phyloP scores from a whole-genome alignment of 768 basidiomycete species.

The Agrocybe chaxingu region DNA sequence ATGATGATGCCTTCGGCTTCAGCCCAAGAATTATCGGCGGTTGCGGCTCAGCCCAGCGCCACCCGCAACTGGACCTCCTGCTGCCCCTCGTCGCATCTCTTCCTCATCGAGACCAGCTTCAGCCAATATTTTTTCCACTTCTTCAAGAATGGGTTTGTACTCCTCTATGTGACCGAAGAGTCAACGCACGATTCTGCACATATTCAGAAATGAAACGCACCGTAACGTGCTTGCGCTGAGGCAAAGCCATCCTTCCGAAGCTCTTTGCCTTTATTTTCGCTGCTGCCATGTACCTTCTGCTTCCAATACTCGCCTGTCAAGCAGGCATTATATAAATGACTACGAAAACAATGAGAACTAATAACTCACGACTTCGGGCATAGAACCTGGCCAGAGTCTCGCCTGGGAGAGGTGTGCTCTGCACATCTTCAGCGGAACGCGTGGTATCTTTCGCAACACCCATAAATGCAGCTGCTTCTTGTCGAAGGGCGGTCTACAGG shows the following conservation, averaged over 20 bases:
- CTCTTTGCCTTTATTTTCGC: conserved; percentile 72
- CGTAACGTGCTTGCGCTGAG: conserved; percentile 70
- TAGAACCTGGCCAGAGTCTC: conserved; percentile 85
- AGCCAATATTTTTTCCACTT: conserved; percentile 78
- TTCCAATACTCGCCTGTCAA: conserved; percentile 77
- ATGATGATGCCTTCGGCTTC: too few species aligned
- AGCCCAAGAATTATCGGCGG: conserved; percentile 25
- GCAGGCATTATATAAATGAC: neutral
- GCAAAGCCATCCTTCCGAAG: conserved; percentile 76
- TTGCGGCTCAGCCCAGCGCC: conserved; percentile 51
- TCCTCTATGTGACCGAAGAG: conserved; percentile 36
- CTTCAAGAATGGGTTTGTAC: conserved; percentile 80
- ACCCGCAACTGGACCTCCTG: conserved; percentile 31
- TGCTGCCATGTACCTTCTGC: conserved; percentile 57
- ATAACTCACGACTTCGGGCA: conserved; percentile 64
- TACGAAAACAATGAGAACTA: neutral
- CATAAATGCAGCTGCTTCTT: conserved; percentile 43
- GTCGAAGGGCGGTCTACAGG: conserved; percentile 27
- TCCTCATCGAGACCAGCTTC: conserved; percentile 86
- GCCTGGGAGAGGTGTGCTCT: conserved; percentile 78
- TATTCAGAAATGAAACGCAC: conserved; percentile 33
- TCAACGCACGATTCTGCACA: neutral
- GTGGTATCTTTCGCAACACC: conserved; percentile 58
- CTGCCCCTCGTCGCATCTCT: conserved; percentile 64
- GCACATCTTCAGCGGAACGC: conserved; percentile 63